Conservation (phyloP, 306 rosid genomes). For the Chamaecrista fasciculata region DNA sequence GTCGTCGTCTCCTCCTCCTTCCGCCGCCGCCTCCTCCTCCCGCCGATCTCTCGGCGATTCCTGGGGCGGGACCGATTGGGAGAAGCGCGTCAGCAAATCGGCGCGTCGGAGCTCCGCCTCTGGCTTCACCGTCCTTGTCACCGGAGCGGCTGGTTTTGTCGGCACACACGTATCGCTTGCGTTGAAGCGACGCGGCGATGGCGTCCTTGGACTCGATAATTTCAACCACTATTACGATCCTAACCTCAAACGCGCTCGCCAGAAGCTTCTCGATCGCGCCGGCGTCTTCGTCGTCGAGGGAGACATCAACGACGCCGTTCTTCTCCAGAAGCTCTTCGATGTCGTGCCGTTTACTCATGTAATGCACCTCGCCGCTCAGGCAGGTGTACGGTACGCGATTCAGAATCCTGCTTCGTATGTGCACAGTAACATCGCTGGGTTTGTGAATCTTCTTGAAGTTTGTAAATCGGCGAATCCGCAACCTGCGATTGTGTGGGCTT, state of each 20-base stretch:
- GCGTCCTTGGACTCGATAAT: constrained; percentile 73
- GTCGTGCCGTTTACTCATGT: constrained; percentile 79
- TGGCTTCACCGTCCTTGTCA: constrained; percentile 59
- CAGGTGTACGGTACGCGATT: constrained; percentile 86
- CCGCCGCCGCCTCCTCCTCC: constrained; percentile 31
- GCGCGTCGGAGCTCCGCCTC: constrained; percentile 37
- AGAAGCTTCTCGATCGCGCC: constrained; percentile 59
- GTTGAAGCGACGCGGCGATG: constrained; percentile 78
- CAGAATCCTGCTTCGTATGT: constrained; percentile 71
- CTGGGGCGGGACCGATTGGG: constrained; percentile 86
- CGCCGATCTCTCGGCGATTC: constrained; percentile 49
- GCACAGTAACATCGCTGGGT: constrained; percentile 77
- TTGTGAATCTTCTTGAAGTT: constrained; percentile 66
- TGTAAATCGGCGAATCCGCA: constrained; percentile 73
- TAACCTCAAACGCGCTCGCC: constrained; percentile 64
- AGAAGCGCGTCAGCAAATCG: constrained; percentile 64
- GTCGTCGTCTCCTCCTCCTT: background rate
- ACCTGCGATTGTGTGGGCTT: constrained; percentile 79
- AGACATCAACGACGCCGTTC: constrained; percentile 60
- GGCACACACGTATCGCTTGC: constrained; percentile 77
- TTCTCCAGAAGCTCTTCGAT: constrained; percentile 74
- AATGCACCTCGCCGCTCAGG: constrained; percentile 89
- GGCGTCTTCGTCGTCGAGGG: constrained; percentile 84
- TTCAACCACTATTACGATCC: constrained; percentile 78
- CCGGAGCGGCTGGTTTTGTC: constrained; percentile 85